These are phyloP conservation scores for Fusarium marasasianum DNA, from an alignment of 2,329 filamentous ascomycete species.

Conservation along the genomic window DNA sequence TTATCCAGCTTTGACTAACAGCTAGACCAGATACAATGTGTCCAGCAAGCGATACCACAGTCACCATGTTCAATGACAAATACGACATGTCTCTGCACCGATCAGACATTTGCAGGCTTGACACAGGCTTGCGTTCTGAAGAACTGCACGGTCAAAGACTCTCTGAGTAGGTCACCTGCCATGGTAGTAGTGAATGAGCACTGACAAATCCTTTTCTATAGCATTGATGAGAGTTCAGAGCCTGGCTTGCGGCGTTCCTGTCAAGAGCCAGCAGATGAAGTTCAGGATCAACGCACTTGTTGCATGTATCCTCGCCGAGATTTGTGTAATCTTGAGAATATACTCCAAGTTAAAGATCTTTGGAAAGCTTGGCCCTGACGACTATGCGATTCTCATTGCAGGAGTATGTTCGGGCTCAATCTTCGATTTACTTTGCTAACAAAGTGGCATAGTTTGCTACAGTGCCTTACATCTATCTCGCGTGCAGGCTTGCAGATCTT, in stretches of 20 bases:
- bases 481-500: constrained; percentile 27
- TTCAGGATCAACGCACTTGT: constrained; percentile 23
- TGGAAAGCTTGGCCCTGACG: constrained; percentile 18
- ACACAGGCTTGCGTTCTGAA: constrained; percentile 21
- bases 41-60: constrained; percentile 11
- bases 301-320: constrained; percentile 23
- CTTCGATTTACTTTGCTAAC: neutral
- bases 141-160: constrained; percentile 28
- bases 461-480: constrained; percentile 26
- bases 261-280: constrained; percentile 23
- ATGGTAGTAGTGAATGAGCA: rapidly evolving
- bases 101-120: constrained; percentile 20
- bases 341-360: constrained; percentile 26
- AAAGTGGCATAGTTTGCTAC: constrained; percentile 4
- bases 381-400: constrained; percentile 26
- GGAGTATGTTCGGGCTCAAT: neutral
- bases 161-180: constrained; percentile 11
- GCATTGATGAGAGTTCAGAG: constrained; percentile 23
- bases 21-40: constrained; percentile 16
- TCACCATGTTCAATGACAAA: constrained; percentile 27
- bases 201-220: neutral
- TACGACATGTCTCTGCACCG: constrained; percentile 29
- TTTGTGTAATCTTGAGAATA: constrained; percentile 19
- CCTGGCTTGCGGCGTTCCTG: constrained; percentile 20
- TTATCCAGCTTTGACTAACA: neutral